Percentiles rank a stretch among this genome's conserved stretches.
Conservation (phyloP, 495 filamentous ascomycete species). For the Penicillium alfredii region DNA sequence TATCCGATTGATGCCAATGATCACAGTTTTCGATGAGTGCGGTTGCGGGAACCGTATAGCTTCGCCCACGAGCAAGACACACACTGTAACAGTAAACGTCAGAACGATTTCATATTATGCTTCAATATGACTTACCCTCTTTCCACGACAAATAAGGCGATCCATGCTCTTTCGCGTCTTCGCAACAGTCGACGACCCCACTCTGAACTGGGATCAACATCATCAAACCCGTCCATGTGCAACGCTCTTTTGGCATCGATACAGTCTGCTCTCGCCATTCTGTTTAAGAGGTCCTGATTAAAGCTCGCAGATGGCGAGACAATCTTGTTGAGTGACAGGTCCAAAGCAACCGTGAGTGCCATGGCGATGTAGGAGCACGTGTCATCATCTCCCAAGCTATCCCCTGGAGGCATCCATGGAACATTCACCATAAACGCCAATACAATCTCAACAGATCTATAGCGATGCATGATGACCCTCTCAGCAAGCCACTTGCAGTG, state of each 20-base stretch:
- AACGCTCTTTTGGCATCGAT: conserved; percentile 59
- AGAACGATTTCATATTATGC: conserved; percentile 4
- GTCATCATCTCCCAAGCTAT: conserved; percentile 62
- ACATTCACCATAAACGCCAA: conserved; percentile 73
- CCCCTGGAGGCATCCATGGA: conserved; percentile 67
- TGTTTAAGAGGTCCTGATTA: conserved; percentile 40
- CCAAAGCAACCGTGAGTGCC: conserved; percentile 61
- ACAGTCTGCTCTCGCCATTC: conserved; percentile 55
- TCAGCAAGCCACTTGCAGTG: conserved; percentile 60
- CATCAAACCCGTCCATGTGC: conserved; percentile 59
- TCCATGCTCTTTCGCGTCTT: conserved; percentile 62
- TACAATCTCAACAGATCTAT: conserved; percentile 66
- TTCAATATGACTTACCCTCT: conserved; percentile 45
- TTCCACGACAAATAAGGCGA: conserved; percentile 67
- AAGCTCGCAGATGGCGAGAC: conserved; percentile 50
- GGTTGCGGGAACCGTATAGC: conserved; percentile 59
- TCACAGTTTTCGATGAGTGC: conserved; percentile 61
- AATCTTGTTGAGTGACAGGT: conserved; percentile 64
- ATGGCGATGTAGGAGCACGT: conserved; percentile 65
- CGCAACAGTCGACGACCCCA: conserved; percentile 54
- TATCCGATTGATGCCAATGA: conserved; percentile 55
- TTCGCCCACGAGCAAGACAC: conserved; percentile 62
- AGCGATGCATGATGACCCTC: conserved; percentile 50
- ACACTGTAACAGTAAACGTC: conserved; percentile 44
- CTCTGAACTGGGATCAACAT: conserved; percentile 54